Base-by-base conservation (phyloP, 1,139 yeast species). In the Suhomyces taliae region DNA sequence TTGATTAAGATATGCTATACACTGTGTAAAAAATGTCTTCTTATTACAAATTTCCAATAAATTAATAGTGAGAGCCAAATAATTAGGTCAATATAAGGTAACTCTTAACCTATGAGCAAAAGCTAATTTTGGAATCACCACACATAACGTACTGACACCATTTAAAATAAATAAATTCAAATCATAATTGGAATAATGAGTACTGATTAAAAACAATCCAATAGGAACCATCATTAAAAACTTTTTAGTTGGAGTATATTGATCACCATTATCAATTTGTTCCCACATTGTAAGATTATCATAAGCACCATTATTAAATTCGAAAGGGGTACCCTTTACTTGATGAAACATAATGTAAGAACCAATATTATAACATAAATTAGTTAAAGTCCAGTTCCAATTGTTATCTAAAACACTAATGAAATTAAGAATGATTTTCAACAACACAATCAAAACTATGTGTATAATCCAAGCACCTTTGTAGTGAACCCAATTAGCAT, bases 281-380 rank as follows among this genome's bases (percentile, higher is more conserved):
- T 93, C 99, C 99, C 99, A 93, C 97, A 93, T 89, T 29, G 97
- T 93, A 59, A 93, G 78, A 62, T 90, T 86, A 65, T 93, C 99
- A 67, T 87, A 93, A 0, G 98, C 98, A 38, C 99, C 99, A 36
- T 90, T 86, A 64, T 91, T 93, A 72, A 91, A 90, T 58, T 93
- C 99, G 66, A 93, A 93, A 1, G 99, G 99, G 3, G 96, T 90
- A 33, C 99, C 99, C 61, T 91, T 93, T 43, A 93, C 90, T 65
- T 89, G 87, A 67, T 93, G 99, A 66, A 93, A 93, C 98, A 93
- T 93, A 55, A 93, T 82, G 64, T 90, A 91, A 3, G 95, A 86
- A 3, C 98, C 98, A 54, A 88, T 81, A 50, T 88, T 93, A 64
- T 93, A 93, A 7, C 95, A 85, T 51, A 87, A 79, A 63, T 91